phyloP scores from a whole-genome alignment of 2,329 filamentous ascomycete genomes.

The Monosporascus sp. region DNA sequence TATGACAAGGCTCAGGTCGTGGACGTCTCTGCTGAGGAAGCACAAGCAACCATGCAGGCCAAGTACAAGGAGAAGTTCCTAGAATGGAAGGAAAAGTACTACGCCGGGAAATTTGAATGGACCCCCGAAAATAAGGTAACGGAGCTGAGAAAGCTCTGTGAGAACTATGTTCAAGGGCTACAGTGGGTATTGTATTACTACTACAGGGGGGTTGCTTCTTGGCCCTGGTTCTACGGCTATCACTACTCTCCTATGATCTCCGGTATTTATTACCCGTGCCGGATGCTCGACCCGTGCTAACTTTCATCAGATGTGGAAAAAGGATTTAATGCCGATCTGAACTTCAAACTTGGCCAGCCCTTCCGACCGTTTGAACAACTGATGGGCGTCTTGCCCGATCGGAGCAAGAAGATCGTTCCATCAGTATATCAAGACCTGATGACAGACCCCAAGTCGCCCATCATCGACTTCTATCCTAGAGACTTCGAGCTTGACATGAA shows the following conservation, averaged over 20 bases:
- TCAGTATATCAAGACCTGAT: constrained; percentile 83
- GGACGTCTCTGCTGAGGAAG: constrained; percentile 73
- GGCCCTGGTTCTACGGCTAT: constrained; percentile 97
- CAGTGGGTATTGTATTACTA: constrained; percentile 99
- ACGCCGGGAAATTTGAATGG: constrained; percentile 85
- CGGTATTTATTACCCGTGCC: constrained; percentile 36
- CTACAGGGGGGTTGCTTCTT: constrained; percentile 92
- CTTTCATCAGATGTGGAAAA: constrained; percentile 69
- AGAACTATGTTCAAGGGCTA: constrained; percentile 95
- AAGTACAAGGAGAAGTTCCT: constrained; percentile 88
- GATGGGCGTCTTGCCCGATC: constrained; percentile 95
- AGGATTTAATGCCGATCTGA: constrained; percentile 78
- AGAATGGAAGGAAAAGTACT: constrained; percentile 93
- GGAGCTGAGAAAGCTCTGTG: constrained; percentile 74
- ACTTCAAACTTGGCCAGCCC: constrained; percentile 90
- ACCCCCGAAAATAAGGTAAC: constrained; percentile 66
- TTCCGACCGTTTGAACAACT: constrained; percentile 94
- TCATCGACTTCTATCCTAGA: constrained; percentile 95
- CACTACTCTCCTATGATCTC: constrained; percentile 98
- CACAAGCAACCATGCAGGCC: constrained; percentile 70
- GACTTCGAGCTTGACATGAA: constrained; percentile 99
- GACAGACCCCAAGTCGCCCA: constrained; percentile 84
- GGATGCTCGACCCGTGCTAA: constrained; percentile 11
- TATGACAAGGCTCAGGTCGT: constrained; percentile 88
- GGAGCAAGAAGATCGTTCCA: constrained; percentile 95